Base-by-base conservation (phyloP, 2,329 filamentous ascomycete species). In the Epichloe sylvatica region DNA sequence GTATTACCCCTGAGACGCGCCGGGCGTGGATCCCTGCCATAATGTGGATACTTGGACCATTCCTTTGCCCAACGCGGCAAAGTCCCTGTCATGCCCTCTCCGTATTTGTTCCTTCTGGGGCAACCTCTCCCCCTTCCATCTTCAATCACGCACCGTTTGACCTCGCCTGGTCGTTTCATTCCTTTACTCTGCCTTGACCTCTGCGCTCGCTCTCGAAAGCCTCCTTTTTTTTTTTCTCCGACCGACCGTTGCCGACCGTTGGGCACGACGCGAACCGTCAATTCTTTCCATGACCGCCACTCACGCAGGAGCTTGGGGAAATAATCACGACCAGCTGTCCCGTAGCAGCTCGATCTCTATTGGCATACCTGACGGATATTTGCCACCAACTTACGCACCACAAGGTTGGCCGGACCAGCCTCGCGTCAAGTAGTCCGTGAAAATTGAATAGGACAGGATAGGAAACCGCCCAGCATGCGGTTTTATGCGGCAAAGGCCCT, bases 401-500 rank as follows among this genome's bases (percentile, higher is more conserved):
- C 30, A 11, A 30, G 30, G 30, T 30, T 30, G 9, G 30, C 30
- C 30, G 30, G 30, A 30, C 30, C 30, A 30, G 30, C 3, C 30
- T 23, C 43, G 12, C 43, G 15, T 6, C 33, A 21, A 30, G 44
- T 38, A 17, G 13, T 33, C 30, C 15, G 23, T 5, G 3, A 45
- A 17, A 2, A n/a, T 23, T 23, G 34, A 36, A n/a, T 19, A 38
- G 19, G 11, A 12, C 33, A 13, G 30, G 13, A 39, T 19, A 23
- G 11, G 15, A 23, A 12, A 12, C 21, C 12, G 23, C 21, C 34
- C 38, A 50, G 23, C 4, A 52, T 52, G 51, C 45, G 51, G 17
- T 44, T 21, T 15, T 51, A 44, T 15, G n/a, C 30, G 19, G 45
- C 37, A n/a, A 45, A 37, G 2, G 21, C 45, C 42, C 7, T 46